Base-by-base conservation (phyloP, 2,329 filamentous ascomycete species). In the Elsinoe batatas region DNA sequence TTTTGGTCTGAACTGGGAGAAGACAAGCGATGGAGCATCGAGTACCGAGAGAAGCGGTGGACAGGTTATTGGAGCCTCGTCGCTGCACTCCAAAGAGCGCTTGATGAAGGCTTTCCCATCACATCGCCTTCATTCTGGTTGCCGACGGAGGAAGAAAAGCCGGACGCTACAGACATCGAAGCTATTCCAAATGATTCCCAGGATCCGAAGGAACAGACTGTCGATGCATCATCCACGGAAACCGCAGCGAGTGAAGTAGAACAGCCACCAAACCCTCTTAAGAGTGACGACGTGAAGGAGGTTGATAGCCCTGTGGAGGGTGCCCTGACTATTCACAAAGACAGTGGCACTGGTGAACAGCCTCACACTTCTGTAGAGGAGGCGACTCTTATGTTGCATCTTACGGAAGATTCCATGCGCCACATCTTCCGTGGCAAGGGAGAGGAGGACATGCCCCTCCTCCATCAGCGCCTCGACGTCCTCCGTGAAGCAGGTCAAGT, bases 61-160 rank as follows among this genome's bases (percentile, higher is more conserved):
- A 96, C 90, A 0, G 93, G 93, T 3, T 98, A 98, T 70, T 95
- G 88, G 84, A 95, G 90, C 68, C 73, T 98, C 56, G 88, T 97
- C 17, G 93, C 93, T 20, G 81, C 87, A 18, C 70, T 98, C 64
- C 88, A 91, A 69, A 78, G 93, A 64, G 94, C 90, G 1, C 72
- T 97, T 40, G 90, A 97, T 53, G 91, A 96, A 76, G 86, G 87
- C 56, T 88, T 95, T 56, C 87, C 90, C 13, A 94, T 98, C 58
- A 96, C 91, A 5, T 88, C 83, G 58, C 87, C 91, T 5, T 79
- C 85, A 51, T 97, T 89, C 67, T 98, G 91, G 91, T 76, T 84
- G 53, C 80, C 87, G 63, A 81, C 88, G 65, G 78, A 84, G 33
- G 79, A 85, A 17, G 17, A 42, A 7, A 17, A 38, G 7, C 8